Percentiles rank a stretch among this genome's conserved stretches.
Evolutionary conservation across 2,329 filamentous ascomycete species (phyloP).

Genomic region (Simplicillium aogashimaense): DNA sequence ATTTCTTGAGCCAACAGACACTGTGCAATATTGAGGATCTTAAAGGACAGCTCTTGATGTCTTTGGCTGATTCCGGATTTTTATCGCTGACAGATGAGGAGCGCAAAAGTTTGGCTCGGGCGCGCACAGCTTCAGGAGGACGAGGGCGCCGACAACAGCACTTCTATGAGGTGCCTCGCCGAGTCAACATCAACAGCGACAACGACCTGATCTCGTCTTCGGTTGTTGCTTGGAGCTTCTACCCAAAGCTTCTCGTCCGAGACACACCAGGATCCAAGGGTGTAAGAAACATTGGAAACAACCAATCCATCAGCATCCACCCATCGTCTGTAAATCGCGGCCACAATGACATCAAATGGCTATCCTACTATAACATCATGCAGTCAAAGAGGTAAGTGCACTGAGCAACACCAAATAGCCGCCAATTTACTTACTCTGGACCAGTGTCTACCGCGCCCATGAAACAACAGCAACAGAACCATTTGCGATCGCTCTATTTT

Average conservation of each 20-base stretch:
- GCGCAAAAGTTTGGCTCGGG: slow-evolving; percentile 55
- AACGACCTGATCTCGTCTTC: slow-evolving; percentile 73
- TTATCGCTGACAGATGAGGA: slow-evolving; percentile 67
- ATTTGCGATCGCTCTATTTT: slow-evolving; percentile 73
- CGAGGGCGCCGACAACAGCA: slow-evolving; percentile 51
- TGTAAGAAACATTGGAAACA: slow-evolving; percentile 86
- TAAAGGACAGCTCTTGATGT: slow-evolving; percentile 81
- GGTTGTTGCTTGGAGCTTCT: slow-evolving; percentile 89
- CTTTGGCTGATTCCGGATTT: slow-evolving; percentile 78
- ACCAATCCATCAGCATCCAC: slow-evolving; percentile 79
- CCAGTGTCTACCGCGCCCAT: slow-evolving; percentile 76
- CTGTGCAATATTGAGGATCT: slow-evolving; percentile 89
- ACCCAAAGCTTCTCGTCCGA: slow-evolving; percentile 79
- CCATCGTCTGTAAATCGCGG: slow-evolving; percentile 83
- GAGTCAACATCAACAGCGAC: slow-evolving; percentile 64
- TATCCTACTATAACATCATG: slow-evolving; percentile 97
- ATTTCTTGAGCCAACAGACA: slow-evolving; percentile 83
- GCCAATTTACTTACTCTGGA: slow-evolving; percentile 7
- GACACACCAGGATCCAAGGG: slow-evolving; percentile 64
- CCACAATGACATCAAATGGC: slow-evolving; percentile 58
- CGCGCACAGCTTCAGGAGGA: slow-evolving; percentile 46
- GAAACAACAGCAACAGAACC: slow-evolving; percentile 75
- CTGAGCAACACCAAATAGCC: not conserved
- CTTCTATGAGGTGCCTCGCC: slow-evolving; percentile 75
- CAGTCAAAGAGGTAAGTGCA: slow-evolving; percentile 65